phyloP scores from a whole-genome alignment of 768 basidiomycete species.

The Phaeolepiota aurea region DNA sequence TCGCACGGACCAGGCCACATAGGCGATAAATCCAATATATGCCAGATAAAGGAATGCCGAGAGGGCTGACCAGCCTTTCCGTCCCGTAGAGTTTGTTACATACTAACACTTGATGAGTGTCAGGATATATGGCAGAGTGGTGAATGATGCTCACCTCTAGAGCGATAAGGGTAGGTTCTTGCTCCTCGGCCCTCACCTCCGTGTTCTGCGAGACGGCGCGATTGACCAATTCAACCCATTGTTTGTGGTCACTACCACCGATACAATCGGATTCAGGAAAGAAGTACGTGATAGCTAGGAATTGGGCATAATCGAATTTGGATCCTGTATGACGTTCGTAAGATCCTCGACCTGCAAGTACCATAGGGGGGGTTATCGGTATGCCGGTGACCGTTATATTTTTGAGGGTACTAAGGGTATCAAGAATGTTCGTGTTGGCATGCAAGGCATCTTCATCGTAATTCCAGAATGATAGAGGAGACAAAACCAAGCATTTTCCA shows the following conservation, averaged over 20 bases:
- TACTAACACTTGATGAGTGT: constrained; percentile 30
- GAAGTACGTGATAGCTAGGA: constrained; percentile 75
- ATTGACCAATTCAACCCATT: constrained; percentile 53
- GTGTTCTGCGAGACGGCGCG: constrained; percentile 25
- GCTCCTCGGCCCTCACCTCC: constrained; percentile 16
- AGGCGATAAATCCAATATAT: constrained; percentile 67
- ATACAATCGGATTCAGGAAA: constrained; percentile 72
- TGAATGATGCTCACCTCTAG: constrained; percentile 29
- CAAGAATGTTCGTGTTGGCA: constrained; percentile 47
- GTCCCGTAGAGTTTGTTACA: constrained; percentile 35
- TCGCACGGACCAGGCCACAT: constrained; percentile 69
- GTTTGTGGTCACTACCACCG: constrained; percentile 47
- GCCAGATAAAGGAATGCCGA: constrained; percentile 69
- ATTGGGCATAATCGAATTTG: constrained; percentile 57
- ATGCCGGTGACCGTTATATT: constrained; percentile 59
- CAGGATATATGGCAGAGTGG: constrained; percentile 1
- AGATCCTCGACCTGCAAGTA: constrained; percentile 61
- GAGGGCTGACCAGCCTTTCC: constrained; percentile 45
- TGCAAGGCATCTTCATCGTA: constrained; percentile 47
- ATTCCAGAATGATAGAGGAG: constrained; percentile 71
- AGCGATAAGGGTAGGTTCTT: constrained; percentile 35
- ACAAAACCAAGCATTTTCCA: constrained; percentile 60
- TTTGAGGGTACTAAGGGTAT: constrained; percentile 42
- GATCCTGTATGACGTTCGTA: constrained; percentile 40
- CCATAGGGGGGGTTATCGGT: constrained; percentile 64